phyloP scores from a whole-genome alignment of 805 yeast genomes.

The Debaryomyces maramus region DNA sequence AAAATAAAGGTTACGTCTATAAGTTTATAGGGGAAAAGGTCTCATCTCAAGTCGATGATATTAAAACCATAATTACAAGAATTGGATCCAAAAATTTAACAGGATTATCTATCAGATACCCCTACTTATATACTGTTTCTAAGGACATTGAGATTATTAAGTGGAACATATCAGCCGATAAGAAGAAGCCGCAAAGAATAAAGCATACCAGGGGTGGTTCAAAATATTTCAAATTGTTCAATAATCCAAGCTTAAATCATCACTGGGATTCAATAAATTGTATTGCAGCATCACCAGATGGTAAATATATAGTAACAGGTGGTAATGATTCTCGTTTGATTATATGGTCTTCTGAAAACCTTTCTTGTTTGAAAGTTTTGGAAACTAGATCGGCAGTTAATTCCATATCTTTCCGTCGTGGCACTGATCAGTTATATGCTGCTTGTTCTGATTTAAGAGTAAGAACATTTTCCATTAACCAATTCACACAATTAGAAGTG shows the following conservation, averaged over 20 bases:
- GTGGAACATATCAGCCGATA: slow-evolving; percentile 58
- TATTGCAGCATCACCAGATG: slow-evolving; percentile 84
- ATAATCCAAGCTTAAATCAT: slow-evolving; percentile 60
- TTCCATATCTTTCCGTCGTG: slow-evolving; percentile 74
- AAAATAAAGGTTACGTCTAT: slow-evolving; percentile 80
- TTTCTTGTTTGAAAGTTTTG: slow-evolving; percentile 73
- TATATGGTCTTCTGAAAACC: slow-evolving; percentile 81
- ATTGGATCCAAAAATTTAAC: slow-evolving; percentile 64
- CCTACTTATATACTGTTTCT: slow-evolving; percentile 73
- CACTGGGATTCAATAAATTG: slow-evolving; percentile 76
- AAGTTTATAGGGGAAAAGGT: slow-evolving; percentile 59
- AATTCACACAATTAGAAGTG: slow-evolving; percentile 84
- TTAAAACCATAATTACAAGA: slow-evolving; percentile 47
- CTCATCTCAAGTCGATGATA: slow-evolving; percentile 38
- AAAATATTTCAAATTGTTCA: slow-evolving; percentile 40
- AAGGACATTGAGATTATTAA: slow-evolving; percentile 80
- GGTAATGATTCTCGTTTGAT: slow-evolving; percentile 79
- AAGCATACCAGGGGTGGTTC: slow-evolving; percentile 66
- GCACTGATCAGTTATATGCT: slow-evolving; percentile 82
- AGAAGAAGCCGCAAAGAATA: slow-evolving; percentile 62
- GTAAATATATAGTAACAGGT: slow-evolving; percentile 87
- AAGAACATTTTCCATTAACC: slow-evolving; percentile 82
- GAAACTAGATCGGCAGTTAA: slow-evolving; percentile 76
- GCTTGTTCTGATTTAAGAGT: slow-evolving; percentile 91
- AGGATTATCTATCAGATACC: slow-evolving; percentile 53